phyloP scores from a whole-genome alignment of 495 filamentous ascomycete species.

The Aspergillus indologenus region DNA sequence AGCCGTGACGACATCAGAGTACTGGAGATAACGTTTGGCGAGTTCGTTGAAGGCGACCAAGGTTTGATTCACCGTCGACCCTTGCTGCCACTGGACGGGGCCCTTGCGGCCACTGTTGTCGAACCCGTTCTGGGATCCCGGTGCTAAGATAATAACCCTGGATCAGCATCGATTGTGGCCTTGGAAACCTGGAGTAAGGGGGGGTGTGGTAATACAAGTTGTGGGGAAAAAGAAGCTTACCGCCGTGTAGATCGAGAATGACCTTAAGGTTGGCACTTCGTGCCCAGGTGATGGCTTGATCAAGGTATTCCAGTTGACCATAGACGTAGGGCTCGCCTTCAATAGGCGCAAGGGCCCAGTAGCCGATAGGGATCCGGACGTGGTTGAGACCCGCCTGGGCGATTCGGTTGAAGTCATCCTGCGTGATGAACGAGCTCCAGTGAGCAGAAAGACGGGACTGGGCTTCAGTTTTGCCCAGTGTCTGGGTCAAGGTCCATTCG shows the following conservation, averaged over 20 bases:
- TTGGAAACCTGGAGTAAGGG: neutral
- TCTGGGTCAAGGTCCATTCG: constrained; percentile 56
- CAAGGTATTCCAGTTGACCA: constrained; percentile 65
- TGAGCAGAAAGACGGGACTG: constrained; percentile 46
- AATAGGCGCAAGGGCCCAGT: constrained; percentile 64
- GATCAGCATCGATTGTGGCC: neutral
- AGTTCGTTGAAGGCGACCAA: constrained; percentile 57
- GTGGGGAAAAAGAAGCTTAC: constrained; percentile 32
- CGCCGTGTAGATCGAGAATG: constrained; percentile 68
- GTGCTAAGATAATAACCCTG: constrained; percentile 39
- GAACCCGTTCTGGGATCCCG: constrained; percentile 79
- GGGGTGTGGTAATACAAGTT: no score
- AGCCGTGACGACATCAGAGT: constrained; percentile 62
- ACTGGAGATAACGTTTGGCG: constrained; percentile 52
- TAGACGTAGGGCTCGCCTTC: constrained; percentile 68
- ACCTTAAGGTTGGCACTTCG: constrained; percentile 59
- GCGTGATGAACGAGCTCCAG: constrained; percentile 64
- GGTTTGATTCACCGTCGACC: constrained; percentile 54
- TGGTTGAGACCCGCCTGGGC: constrained; percentile 65
- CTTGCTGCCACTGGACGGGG: constrained; percentile 60
- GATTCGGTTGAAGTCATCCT: constrained; percentile 66
- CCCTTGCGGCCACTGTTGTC: constrained; percentile 71
- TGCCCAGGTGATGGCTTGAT: constrained; percentile 68
- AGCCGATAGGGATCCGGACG: constrained; percentile 76
- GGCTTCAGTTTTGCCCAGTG: constrained; percentile 51